Evolutionary conservation across 805 yeast genomes (phyloP).

Genomic region (Candida corydali): DNA sequence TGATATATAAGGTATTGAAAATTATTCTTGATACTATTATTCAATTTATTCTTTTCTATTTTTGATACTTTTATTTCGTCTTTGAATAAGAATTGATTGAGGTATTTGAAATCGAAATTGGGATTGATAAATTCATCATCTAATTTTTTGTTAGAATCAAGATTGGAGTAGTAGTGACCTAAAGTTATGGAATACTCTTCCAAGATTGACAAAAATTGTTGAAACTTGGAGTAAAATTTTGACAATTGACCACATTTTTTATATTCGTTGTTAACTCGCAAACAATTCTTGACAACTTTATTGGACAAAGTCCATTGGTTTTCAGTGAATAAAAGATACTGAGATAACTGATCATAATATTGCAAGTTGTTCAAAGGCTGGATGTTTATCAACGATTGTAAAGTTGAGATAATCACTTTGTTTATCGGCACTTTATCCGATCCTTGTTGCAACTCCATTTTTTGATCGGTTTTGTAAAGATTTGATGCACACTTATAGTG

Average conservation of each 20-base stretch:
- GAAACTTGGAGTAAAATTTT: constrained; percentile 48
- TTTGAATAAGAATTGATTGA: constrained; percentile 22
- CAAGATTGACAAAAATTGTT: constrained; percentile 32
- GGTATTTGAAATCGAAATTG: constrained; percentile 17
- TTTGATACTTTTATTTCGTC: constrained; percentile 25
- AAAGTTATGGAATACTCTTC: constrained; percentile 41
- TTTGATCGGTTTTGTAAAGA: constrained; percentile 7
- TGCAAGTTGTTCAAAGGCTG: constrained; percentile 23
- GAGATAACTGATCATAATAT: constrained; percentile 22
- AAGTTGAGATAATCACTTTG: constrained; percentile 20
- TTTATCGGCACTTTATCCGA: constrained; percentile 8
- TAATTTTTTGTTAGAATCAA: constrained; percentile 23
- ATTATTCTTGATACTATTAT: constrained; percentile 35
- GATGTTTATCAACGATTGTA: constrained; percentile 22
- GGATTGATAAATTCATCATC: constrained; percentile 11
- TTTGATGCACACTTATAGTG: constrained; percentile 7
- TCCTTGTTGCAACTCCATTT: background rate
- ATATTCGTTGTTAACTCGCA: constrained; percentile 74
- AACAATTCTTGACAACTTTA: constrained; percentile 57
- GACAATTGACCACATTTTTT: constrained; percentile 53
- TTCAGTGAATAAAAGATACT: constrained; percentile 43
- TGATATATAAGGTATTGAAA: constrained; percentile 40
- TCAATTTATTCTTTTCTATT: constrained; percentile 20
- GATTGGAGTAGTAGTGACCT: constrained; percentile 21
- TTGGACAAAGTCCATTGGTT: constrained; percentile 50